Percentiles rank a stretch among this genome's conserved stretches.
These are phyloP conservation scores for Pythium dissotocum DNA, from an alignment of 352 stramenopile genomes.

Conservation along the genomic window DNA sequence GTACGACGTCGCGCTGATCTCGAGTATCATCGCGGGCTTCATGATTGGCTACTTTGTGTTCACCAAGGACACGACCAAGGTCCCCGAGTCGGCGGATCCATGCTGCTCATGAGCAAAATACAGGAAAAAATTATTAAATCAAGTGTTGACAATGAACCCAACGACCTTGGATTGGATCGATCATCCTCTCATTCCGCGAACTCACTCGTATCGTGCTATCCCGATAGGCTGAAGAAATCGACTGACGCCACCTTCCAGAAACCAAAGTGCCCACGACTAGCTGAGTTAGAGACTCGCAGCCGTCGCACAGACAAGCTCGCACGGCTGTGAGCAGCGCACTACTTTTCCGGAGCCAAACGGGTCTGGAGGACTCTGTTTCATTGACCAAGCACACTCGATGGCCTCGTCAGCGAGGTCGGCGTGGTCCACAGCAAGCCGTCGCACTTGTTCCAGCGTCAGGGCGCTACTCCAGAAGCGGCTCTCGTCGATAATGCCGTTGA, in stretches of 20 bases:
- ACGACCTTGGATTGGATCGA: too few relatives aligned
- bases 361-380: background rate
- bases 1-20: conserved; percentile 67
- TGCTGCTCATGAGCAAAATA: conserved; percentile 43
- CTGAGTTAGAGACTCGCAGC: too few relatives aligned
- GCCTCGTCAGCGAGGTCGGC: background rate
- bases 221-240: too few relatives aligned
- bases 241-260: too few relatives aligned
- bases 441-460: background rate
- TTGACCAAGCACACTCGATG: background rate
- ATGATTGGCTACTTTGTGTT: conserved; percentile 69
- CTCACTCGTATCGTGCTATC: too few relatives aligned
- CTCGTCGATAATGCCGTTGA: conserved; percentile 16
- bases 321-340: background rate
- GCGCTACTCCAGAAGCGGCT: conserved; percentile 1
- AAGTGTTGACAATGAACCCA: background rate
- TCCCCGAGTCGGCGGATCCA: conserved; percentile 65
- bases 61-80: conserved; percentile 65
- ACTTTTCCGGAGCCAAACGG: background rate
- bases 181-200: too few relatives aligned
- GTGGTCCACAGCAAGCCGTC: background rate
- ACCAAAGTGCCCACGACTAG: too few relatives aligned
- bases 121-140: background rate
- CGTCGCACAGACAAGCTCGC: too few relatives aligned
- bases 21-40: conserved; percentile 65